These are phyloP conservation scores for Teunomyces aglyptinius DNA, from an alignment of 805 yeast genomes.

Conservation along the genomic window DNA sequence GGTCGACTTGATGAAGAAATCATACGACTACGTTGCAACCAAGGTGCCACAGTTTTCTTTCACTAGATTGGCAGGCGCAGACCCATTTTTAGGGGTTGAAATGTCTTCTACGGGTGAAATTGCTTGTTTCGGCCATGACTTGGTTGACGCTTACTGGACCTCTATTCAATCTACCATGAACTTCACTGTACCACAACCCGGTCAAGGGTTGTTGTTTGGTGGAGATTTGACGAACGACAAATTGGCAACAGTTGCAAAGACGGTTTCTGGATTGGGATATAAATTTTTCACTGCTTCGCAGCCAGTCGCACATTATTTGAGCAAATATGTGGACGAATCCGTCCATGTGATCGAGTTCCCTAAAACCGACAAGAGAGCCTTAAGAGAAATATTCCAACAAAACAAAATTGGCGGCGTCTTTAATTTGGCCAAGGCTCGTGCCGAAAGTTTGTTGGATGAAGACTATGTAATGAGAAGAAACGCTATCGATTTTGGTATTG, in stretches of 20 bases:
- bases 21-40: constrained; percentile 85
- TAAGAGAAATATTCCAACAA: constrained; percentile 89
- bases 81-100: constrained; percentile 98
- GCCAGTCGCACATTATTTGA: constrained; percentile 69
- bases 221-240: constrained; percentile 79
- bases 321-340: constrained; percentile 41
- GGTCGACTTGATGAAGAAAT: constrained; percentile 72
- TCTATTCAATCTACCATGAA: constrained; percentile 96
- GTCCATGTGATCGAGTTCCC: constrained; percentile 84
- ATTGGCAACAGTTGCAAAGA: constrained; percentile 71
- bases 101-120: constrained; percentile 99
- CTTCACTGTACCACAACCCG: constrained; percentile 90
- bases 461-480: constrained; percentile 99
- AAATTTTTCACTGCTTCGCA: constrained; percentile 74
- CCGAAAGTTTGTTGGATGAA: constrained; percentile 77
- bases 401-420: constrained; percentile 84
- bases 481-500: constrained; percentile 96
- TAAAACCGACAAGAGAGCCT: constrained; percentile 85
- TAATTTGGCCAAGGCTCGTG: constrained; percentile 89
- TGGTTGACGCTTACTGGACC: constrained; percentile 95
- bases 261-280: constrained; percentile 73
- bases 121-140: constrained; percentile 89
- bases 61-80: constrained; percentile 98
- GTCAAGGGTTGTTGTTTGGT: constrained; percentile 86
- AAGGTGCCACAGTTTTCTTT: constrained; percentile 98